Percentiles rank a stretch among this genome's conserved stretches.
Conservation (phyloP, 331 rosid species). For the Acacia concinna region DNA sequence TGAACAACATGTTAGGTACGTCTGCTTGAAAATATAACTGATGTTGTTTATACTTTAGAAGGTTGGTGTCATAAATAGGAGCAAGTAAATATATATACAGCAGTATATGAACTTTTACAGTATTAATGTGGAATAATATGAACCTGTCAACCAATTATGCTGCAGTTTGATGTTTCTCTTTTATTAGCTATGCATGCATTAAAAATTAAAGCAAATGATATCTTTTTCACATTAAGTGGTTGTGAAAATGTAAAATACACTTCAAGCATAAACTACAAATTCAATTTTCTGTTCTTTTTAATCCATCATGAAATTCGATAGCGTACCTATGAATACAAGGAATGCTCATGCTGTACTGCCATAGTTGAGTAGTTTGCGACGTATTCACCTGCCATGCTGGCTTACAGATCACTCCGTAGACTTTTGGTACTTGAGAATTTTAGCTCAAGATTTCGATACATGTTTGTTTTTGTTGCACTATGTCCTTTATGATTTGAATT, state of each 20-base stretch:
- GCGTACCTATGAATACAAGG: conserved; percentile 45
- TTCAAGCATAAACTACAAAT: background rate
- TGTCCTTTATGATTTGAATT: background rate
- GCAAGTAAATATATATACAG: background rate
- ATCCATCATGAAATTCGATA: background rate
- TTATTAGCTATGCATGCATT: background rate
- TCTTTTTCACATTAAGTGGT: background rate
- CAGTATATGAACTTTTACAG: background rate
- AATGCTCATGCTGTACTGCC: conserved; percentile 64
- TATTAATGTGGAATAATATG: background rate
- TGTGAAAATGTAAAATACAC: background rate
- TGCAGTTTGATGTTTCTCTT: background rate
- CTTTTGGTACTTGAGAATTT: background rate
- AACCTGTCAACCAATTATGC: background rate
- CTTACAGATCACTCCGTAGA: conserved; percentile 68
- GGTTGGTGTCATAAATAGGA: background rate
- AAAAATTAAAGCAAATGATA: background rate
- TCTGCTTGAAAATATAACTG: background rate
- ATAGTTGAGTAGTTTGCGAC: conserved; percentile 64
- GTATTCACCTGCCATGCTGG: conserved; percentile 63
- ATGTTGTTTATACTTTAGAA: background rate
- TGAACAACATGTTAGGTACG: background rate
- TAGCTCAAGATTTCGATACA: no score
- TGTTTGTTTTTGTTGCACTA: background rate
- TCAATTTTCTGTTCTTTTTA: background rate